Evolutionary conservation across 257 asterid genomes (phyloP).

Genomic region (Cordia subcordata): DNA sequence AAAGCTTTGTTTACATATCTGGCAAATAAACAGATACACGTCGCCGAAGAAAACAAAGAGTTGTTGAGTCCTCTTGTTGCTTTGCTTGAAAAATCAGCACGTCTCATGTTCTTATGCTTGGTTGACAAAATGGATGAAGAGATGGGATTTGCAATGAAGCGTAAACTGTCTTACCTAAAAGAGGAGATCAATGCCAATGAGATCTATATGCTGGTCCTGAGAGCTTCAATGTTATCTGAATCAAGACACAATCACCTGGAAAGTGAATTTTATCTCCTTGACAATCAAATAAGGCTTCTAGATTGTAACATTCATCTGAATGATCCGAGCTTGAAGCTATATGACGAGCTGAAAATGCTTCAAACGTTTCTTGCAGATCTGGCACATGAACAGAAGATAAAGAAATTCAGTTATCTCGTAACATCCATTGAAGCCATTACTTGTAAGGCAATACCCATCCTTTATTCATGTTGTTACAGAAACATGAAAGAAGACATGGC

Average conservation of each 20-base stretch:
- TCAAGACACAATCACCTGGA: background rate
- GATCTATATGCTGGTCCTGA: background rate
- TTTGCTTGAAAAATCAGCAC: background rate
- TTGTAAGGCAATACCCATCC: background rate
- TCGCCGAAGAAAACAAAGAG: background rate
- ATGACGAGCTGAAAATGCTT: background rate
- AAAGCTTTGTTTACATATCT: background rate
- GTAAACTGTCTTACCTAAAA: background rate
- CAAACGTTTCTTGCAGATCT: background rate
- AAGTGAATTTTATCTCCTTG: background rate
- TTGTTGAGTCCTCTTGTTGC: background rate
- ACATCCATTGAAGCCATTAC: too few relatives aligned
- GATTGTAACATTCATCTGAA: too few relatives aligned
- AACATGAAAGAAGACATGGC: background rate
- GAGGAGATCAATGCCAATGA: background rate
- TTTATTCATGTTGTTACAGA: background rate
- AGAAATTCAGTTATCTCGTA: too few relatives aligned
- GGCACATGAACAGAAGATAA: too few relatives aligned
- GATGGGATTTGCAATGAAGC: background rate
- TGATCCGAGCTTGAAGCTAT: too few relatives aligned
- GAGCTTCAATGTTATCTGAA: background rate
- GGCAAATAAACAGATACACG: background rate
- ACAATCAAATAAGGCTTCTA: background rate
- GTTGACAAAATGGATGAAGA: slow-evolving; percentile 2
- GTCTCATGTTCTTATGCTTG: background rate